Evolutionary conservation across 768 basidiomycete genomes (phyloP).

Genomic region (Serendipita sp.): DNA sequence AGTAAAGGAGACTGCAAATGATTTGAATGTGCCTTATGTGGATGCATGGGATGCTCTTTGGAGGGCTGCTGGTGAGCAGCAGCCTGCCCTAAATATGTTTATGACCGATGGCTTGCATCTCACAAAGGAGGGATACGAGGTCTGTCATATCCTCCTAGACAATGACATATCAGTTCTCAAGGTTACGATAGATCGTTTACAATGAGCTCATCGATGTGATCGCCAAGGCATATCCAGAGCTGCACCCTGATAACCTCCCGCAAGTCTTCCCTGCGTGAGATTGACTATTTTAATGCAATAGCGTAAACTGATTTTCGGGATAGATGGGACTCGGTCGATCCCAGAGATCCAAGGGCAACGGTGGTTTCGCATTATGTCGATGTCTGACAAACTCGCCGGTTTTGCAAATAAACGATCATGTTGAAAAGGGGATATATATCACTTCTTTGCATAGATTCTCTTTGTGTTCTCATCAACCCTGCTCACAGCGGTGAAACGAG

Average conservation of each 20-base stretch:
- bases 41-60: constrained; percentile 67
- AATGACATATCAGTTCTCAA: not conserved
- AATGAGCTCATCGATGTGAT: constrained; percentile 45
- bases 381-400: not conserved
- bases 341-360: not conserved
- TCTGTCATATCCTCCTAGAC: constrained; percentile 21
- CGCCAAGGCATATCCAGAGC: constrained; percentile 41
- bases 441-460: too few species aligned
- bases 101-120: constrained; percentile 70
- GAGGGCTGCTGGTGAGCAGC: constrained; percentile 50
- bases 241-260: constrained; percentile 47
- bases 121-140: constrained; percentile 56
- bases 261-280: constrained; percentile 45
- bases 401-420: not conserved
- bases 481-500: too few species aligned
- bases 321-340: constrained; percentile 1
- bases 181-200: constrained; percentile 40
- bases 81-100: constrained; percentile 34
- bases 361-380: not conserved
- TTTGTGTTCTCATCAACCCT: too few species aligned
- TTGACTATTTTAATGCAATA: not conserved
- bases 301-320: not conserved
- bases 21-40: constrained; percentile 41
- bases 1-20: constrained; percentile 41
- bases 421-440: too few species aligned